Base-by-base conservation (phyloP, 441 rosid genomes). In the Rhodomyrtus psidioides region DNA sequence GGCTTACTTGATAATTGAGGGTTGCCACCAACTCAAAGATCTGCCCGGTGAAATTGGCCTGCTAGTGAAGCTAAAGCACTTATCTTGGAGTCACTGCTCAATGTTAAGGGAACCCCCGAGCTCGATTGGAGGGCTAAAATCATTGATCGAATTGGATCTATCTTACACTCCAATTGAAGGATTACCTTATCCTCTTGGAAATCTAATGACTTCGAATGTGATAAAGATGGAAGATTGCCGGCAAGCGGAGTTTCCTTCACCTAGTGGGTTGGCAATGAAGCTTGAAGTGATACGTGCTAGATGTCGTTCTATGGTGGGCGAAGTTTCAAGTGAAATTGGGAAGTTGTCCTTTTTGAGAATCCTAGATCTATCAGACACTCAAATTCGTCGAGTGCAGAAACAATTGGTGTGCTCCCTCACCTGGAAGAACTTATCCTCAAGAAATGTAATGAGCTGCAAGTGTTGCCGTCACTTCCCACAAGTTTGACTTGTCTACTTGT, bases 361-460 rank as follows among this genome's bases (percentile, higher is more conserved):
- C 24, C 44, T 62, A 9, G 75, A 62, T 62, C 75, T 62, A 0
- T 62, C 75, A 9, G 0, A 9, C 24, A 62, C 24, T 62, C 0
- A 0, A 0, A 30, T 62, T 9, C 0, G 13, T 16, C 75, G 0
- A 62, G 75, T 62, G 26, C 75, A 30, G 44, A 62, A 60, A 62
- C 44, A 62, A 62, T 62, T 30, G 24, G 5, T 30, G 44, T 1
- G 3, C 75, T 62, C 24, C 24, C 75, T 62, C 75, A 2, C 12
- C 75, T 62, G 8, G 75, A 62, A 62, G 75, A 62, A 16, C 75
- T 62, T 13, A 62, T 30, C 12, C 44, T 62, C 3, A 1, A 0
- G 44, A 8, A 30, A 0, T 62, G 75, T 62, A 0, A 30, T 17
- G 0, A 0, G 1, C 42, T 62, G 75, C 13, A 1, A 30, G 42